Percentiles rank a stretch among this genome's conserved stretches.
Conservation (phyloP, 139 green algal species). For the Parachlorella kessleri region DNA sequence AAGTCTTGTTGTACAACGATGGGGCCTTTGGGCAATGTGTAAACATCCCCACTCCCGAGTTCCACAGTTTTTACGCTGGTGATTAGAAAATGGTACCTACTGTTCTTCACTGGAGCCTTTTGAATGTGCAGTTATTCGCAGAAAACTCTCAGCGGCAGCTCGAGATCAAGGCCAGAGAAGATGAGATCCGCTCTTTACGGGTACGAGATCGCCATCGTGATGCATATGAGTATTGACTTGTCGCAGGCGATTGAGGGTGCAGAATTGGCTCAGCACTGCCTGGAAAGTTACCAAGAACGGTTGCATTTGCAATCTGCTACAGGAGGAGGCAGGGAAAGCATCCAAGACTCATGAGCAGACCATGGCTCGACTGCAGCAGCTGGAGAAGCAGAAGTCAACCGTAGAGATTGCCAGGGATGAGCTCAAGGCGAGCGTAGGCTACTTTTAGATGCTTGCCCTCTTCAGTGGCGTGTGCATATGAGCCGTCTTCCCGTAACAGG, state of each 20-base stretch:
- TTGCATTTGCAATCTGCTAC: not conserved
- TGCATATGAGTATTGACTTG: not conserved
- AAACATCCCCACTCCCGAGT: too few relatives aligned
- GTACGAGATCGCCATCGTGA: slow-evolving; percentile 33
- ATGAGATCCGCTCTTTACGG: slow-evolving; percentile 64
- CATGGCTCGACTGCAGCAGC: slow-evolving; percentile 54
- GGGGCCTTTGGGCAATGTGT: too few relatives aligned
- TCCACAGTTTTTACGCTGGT: too few relatives aligned
- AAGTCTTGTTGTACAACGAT: too few relatives aligned
- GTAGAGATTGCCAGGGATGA: slow-evolving; percentile 65
- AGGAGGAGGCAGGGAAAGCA: slow-evolving; percentile 69
- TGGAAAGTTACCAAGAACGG: too few relatives aligned
- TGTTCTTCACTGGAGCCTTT: not conserved
- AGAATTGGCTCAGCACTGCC: not conserved
- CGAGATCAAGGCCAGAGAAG: slow-evolving; percentile 87
- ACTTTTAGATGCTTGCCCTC: too few relatives aligned
- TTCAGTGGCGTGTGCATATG: too few relatives aligned
- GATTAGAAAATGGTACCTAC: too few relatives aligned
- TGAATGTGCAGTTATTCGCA: slow-evolving; percentile 66
- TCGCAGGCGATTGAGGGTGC: not conserved
- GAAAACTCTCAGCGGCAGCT: slow-evolving; percentile 84
- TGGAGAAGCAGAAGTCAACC: slow-evolving; percentile 60
- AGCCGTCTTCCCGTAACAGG: too few relatives aligned
- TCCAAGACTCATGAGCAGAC: slow-evolving; percentile 70
- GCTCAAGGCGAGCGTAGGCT: slow-evolving; percentile 42